Percentiles rank a stretch among this genome's conserved stretches.
Conservation (phyloP, 768 basidiomycete species). For the Coprinellus micaceus region DNA sequence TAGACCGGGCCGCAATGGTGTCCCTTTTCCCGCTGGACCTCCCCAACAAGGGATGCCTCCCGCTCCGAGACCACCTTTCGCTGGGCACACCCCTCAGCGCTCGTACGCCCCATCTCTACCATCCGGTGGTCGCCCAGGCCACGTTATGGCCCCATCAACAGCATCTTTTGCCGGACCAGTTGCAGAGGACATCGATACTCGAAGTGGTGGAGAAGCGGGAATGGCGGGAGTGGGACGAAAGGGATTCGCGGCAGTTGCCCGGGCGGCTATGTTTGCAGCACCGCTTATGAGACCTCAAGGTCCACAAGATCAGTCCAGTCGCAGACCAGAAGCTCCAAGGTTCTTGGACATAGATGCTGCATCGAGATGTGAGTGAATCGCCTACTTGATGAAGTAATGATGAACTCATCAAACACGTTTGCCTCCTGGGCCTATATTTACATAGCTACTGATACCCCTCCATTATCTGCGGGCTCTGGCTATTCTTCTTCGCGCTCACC, state of each 20-base stretch:
- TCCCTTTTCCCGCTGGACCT: conserved; percentile 1
- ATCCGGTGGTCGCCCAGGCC: conserved; percentile 7
- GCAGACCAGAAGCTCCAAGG: conserved; percentile 36
- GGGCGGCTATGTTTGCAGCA: conserved; percentile 40
- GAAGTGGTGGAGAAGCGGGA: conserved; percentile 69
- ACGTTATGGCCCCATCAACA: background rate
- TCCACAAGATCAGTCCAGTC: background rate
- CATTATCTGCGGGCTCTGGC: conserved; percentile 45
- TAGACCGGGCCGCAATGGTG: background rate
- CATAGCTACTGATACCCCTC: conserved; percentile 41
- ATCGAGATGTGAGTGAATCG: conserved; percentile 36
- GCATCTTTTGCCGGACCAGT: background rate
- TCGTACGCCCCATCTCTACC: conserved; percentile 5
- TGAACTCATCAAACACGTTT: conserved; percentile 10
- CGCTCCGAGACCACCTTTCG: conserved; percentile 1
- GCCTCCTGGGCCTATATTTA: conserved; percentile 2
- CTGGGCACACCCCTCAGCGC: conserved; percentile 1
- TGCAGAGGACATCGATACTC: conserved; percentile 56
- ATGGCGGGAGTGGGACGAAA: conserved; percentile 91
- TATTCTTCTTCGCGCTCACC: conserved; percentile 45
- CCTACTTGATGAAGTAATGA: conserved; percentile 2
- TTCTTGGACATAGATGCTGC: conserved; percentile 46
- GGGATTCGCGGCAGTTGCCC: conserved; percentile 76
- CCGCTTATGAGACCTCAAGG: conserved; percentile 14
- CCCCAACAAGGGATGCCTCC: background rate